Conservation (phyloP, 2,329 filamentous ascomycete species). For the Dactylellina haptotyla region DNA sequence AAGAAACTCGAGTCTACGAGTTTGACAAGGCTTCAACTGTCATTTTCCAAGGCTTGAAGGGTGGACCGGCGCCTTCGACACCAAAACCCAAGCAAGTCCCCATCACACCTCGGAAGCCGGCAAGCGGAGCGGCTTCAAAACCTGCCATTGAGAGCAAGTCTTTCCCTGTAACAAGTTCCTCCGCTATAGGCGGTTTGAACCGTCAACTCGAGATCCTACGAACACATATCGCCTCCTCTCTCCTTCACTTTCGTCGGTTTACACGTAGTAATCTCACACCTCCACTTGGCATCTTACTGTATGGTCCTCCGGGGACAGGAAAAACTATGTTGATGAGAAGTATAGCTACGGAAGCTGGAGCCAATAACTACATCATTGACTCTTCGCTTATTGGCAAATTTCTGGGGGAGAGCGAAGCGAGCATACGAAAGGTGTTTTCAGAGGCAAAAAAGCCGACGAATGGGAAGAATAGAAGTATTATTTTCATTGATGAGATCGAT, state of each 20-base stretch:
- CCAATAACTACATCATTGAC: slow-evolving; percentile 56
- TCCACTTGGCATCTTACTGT: slow-evolving; percentile 58
- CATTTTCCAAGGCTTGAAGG: slow-evolving; percentile 44
- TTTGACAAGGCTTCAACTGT: slow-evolving; percentile 47
- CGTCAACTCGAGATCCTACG: slow-evolving; percentile 55
- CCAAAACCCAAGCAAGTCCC: slow-evolving; percentile 32
- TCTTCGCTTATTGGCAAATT: slow-evolving; percentile 58
- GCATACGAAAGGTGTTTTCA: slow-evolving; percentile 56
- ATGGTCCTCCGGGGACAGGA: slow-evolving; percentile 58
- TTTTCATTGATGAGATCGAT: slow-evolving; percentile 58
- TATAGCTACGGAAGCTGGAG: slow-evolving; percentile 56
- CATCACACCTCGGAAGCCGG: slow-evolving; percentile 18
- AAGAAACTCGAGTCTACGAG: slow-evolving; percentile 35
- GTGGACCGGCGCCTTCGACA: slow-evolving; percentile 27
- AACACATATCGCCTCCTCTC: slow-evolving; percentile 56
- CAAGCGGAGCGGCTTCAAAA: slow-evolving; percentile 3
- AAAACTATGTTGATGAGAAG: slow-evolving; percentile 58
- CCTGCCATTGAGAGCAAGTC: slow-evolving; percentile 31
- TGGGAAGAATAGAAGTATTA: slow-evolving; percentile 57
- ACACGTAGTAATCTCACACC: slow-evolving; percentile 56
- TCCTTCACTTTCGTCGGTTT: slow-evolving; percentile 57
- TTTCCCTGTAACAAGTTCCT: slow-evolving; percentile 53
- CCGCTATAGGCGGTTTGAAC: slow-evolving; percentile 57
- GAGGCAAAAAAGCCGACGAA: slow-evolving; percentile 55
- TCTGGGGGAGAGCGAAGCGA: slow-evolving; percentile 58